phyloP scores from a whole-genome alignment of 2,329 filamentous ascomycete genomes.

The Aureobasidium sp. region DNA sequence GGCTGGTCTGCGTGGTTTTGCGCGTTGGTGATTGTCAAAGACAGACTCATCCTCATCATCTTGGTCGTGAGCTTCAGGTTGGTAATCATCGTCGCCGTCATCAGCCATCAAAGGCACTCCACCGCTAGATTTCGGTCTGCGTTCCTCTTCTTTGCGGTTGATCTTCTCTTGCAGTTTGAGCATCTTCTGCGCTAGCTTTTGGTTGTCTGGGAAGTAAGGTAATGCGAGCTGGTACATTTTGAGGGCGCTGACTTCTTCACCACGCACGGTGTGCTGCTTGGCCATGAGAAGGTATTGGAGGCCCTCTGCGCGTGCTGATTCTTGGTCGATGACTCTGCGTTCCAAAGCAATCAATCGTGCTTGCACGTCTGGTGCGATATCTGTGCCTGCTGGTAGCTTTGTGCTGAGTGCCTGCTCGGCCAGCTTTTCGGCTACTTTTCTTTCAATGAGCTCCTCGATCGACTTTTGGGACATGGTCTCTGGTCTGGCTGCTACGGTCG shows the following conservation, averaged over 20 bases:
- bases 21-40: not conserved
- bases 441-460: conserved; percentile 88
- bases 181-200: conserved; percentile 60
- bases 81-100: not conserved
- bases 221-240: conserved; percentile 80
- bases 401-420: conserved; percentile 63
- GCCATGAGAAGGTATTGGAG: conserved; percentile 83
- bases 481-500: conserved; percentile 28
- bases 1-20: not conserved
- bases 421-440: conserved; percentile 82
- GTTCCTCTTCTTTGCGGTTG: conserved; percentile 25
- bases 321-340: conserved; percentile 64
- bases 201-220: conserved; percentile 78
- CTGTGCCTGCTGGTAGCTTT: conserved; percentile 36
- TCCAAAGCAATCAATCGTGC: conserved; percentile 77
- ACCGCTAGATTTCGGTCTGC: not conserved
- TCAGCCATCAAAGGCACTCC: not conserved
- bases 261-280: conserved; percentile 78
- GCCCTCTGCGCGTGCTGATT: conserved; percentile 75
- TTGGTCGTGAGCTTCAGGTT: conserved; percentile 2
- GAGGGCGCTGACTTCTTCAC: conserved; percentile 70
- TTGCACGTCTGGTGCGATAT: conserved; percentile 70
- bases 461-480: conserved; percentile 48
- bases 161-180: conserved; percentile 46
- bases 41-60: conserved; percentile 14